These are phyloP conservation scores for Curvularia hawaiiensis DNA, from an alignment of 2,329 filamentous ascomycete genomes.

Conservation along the genomic window DNA sequence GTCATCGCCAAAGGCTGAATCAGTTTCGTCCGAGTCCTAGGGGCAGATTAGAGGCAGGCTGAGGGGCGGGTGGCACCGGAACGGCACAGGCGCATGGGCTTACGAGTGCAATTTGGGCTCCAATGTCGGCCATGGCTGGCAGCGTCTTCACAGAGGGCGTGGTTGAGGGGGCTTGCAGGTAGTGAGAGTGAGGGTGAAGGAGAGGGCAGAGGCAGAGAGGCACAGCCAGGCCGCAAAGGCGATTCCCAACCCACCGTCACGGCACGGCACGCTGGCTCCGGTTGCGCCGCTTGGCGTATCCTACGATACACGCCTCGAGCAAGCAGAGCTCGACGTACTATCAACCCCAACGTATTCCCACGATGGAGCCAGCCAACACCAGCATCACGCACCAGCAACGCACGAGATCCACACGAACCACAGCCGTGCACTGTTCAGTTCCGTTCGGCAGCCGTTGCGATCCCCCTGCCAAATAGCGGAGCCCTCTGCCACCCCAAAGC, in stretches of 20 bases:
- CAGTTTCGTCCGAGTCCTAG: slow-evolving; percentile 25
- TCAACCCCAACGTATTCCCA: too few relatives aligned
- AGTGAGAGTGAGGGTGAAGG: neutral
- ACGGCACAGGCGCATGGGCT: neutral
- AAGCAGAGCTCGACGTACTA: neutral
- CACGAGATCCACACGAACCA: neutral
- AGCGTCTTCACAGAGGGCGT: neutral
- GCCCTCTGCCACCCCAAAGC: neutral
- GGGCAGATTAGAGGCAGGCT: slow-evolving; percentile 3
- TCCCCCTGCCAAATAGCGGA: neutral
- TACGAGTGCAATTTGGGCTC: slow-evolving; percentile 24
- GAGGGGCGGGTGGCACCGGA: neutral
- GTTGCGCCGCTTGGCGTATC: neutral
- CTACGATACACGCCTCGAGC: neutral
- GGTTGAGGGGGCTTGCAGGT: neutral
- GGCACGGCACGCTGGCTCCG: slow-evolving; percentile 1
- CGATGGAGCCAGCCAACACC: neutral
- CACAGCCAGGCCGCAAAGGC: neutral
- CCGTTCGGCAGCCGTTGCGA: neutral
- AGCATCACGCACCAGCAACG: neutral
- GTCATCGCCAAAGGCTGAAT: slow-evolving; percentile 28
- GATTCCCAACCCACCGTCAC: neutral
- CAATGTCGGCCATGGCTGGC: slow-evolving; percentile 23
- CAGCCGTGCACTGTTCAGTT: neutral
- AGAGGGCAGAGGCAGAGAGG: neutral